A percentile compares a stretch with the other conserved stretches of the same genome.
phyloP scores from a whole-genome alignment of 2,329 filamentous ascomycete genomes.

The Rhytidhysteron rufulum region DNA sequence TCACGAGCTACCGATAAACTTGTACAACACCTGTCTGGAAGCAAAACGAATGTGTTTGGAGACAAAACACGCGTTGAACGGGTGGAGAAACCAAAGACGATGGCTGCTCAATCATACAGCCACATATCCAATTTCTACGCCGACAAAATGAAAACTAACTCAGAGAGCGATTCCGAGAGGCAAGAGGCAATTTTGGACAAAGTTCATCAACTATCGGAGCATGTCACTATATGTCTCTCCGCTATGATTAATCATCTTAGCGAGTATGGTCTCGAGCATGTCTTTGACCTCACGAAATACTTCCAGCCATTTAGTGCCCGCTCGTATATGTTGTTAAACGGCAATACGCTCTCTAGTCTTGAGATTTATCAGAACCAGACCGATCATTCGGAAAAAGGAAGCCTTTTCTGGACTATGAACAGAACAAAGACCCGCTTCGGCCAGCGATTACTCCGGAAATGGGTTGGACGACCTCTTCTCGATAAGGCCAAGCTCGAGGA shows the following conservation, averaged over 20 bases:
- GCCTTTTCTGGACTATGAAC: conserved; percentile 92
- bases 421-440: conserved; percentile 89
- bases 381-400: conserved; percentile 78
- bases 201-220: conserved; percentile 77
- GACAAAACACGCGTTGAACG: conserved; percentile 85
- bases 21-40: conserved; percentile 82
- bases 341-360: conserved; percentile 87
- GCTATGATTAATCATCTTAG: conserved; percentile 92
- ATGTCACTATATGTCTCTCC: conserved; percentile 86
- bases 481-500: conserved; percentile 71
- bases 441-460: conserved; percentile 82
- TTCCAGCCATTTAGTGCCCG: conserved; percentile 93
- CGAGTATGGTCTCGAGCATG: conserved; percentile 90
- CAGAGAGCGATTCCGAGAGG: conserved; percentile 27
- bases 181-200: conserved; percentile 69
- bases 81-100: conserved; percentile 70
- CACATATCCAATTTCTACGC: conserved; percentile 94
- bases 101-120: conserved; percentile 78
- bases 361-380: conserved; percentile 96
- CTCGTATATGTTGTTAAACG: conserved; percentile 93
- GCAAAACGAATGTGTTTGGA: conserved; percentile 84
- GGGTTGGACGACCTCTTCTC: conserved; percentile 87
- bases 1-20: conserved; percentile 91
- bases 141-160: conserved; percentile 64
- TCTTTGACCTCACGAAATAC: conserved; percentile 94